Conservation (phyloP, 352 stramenopile species). For the Phytophthora hibernalis region DNA sequence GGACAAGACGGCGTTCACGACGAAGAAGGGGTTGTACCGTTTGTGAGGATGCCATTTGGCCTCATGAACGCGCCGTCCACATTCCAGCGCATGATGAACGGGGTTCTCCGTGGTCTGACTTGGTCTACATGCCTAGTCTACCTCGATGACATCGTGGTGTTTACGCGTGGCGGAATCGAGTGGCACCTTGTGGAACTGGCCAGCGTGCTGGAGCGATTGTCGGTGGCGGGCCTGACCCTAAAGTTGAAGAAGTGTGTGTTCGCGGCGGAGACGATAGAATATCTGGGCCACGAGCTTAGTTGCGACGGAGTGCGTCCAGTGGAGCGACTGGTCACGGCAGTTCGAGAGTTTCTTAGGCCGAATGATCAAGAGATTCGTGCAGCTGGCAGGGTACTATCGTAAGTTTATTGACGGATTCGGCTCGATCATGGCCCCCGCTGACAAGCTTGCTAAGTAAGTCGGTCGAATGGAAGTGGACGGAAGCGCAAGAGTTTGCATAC, state of each 20-base stretch:
- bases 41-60: slow-evolving; percentile 27
- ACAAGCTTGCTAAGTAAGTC: slow-evolving; percentile 26
- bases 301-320: too few species aligned
- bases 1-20: slow-evolving; percentile 22
- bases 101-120: slow-evolving; percentile 18
- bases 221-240: slow-evolving; percentile 14
- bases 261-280: not conserved
- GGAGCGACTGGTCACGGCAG: too few species aligned
- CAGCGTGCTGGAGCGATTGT: slow-evolving; percentile 15
- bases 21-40: slow-evolving; percentile 12
- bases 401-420: slow-evolving; percentile 29
- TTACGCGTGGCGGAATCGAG: slow-evolving; percentile 6
- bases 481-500: slow-evolving; percentile 4
- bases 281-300: too few species aligned
- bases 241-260: slow-evolving; percentile 34
- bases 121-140: slow-evolving; percentile 31
- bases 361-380: not conserved
- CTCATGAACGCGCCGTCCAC: slow-evolving; percentile 23
- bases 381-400: slow-evolving; percentile 29
- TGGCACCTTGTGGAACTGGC: slow-evolving; percentile 23
- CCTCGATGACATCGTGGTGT: slow-evolving; percentile 32
- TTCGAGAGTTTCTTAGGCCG: too few species aligned
- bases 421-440: slow-evolving; percentile 16
- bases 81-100: slow-evolving; percentile 36
- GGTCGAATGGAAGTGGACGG: slow-evolving; percentile 19